Conservation (phyloP, 2,329 filamentous ascomycete species). For the Alternaria panax region DNA sequence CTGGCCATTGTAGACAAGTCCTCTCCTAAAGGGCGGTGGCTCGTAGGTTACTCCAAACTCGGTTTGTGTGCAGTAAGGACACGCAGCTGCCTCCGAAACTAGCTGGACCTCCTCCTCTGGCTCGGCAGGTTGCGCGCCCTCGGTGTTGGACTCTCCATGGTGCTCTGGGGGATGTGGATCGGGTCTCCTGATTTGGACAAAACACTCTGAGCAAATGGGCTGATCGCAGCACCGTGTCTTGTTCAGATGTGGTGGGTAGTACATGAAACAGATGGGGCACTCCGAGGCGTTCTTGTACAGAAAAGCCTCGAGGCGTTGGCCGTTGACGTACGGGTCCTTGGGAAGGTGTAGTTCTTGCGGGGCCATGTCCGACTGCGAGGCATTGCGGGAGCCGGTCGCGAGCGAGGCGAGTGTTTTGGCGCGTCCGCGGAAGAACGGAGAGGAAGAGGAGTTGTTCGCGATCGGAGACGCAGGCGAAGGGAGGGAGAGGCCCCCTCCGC, state of each 20-base stretch:
- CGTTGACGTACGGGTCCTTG: constrained; percentile 86
- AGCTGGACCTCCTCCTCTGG: constrained; percentile 67
- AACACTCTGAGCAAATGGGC: constrained; percentile 96
- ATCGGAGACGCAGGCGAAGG: constrained; percentile 65
- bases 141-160: constrained; percentile 52
- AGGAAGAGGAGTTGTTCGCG: constrained; percentile 50
- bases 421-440: constrained; percentile 75
- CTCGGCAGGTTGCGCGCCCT: constrained; percentile 49
- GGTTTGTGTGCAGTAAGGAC: constrained; percentile 92
- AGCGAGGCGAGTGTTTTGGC: constrained; percentile 89
- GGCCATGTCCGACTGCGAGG: constrained; percentile 72
- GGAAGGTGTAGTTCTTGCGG: constrained; percentile 83
- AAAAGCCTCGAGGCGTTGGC: constrained; percentile 90
- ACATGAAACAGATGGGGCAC: constrained; percentile 96
- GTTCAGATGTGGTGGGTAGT: constrained; percentile 94
- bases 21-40: constrained; percentile 84
- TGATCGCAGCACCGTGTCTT: constrained; percentile 95
- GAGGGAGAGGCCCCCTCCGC: constrained; percentile 63
- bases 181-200: constrained; percentile 95
- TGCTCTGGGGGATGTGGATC: constrained; percentile 91
- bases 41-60: constrained; percentile 98
- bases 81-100: constrained; percentile 88
- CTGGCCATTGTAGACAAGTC: constrained; percentile 72
- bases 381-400: constrained; percentile 77
- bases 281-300: constrained; percentile 90